Base-by-base conservation (phyloP, 768 basidiomycete genomes). In the Dictyophora rubrovolvata region DNA sequence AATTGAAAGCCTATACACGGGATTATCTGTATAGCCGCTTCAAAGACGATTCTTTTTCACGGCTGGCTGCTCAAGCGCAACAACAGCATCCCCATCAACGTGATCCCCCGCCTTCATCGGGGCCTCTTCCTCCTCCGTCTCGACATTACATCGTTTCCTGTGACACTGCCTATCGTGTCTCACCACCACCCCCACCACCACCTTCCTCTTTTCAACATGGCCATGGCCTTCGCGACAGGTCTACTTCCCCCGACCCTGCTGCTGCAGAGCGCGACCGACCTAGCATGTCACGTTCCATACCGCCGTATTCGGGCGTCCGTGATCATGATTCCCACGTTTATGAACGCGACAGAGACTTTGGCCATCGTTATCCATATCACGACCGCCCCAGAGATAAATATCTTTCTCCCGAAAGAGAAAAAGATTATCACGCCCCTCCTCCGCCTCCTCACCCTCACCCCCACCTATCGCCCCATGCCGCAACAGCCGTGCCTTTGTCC, bases 11-110 rank as follows among this genome's bases (percentile, higher is more conserved):
- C 68, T 90, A 90, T 71, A 91, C 89, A 42, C 79, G 81, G 65
- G 85, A 87, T 65, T 89, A 90, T 73, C 78, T 91, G 54, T 87
- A 87, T 64, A 83, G 87, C 67, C 89, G 86, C 67, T 91, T 86
- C 73, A 78, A 79, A 60, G 71, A 68, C 62, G 85, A 87, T 58
- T 81, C 78, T 69, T 72, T 75, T 61, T 73, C 52, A 10, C 17
- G 35, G 11, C 33, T 51, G n/a, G 49, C 50, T 48, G 8, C 49
- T 9, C 56, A 52, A 33, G 14, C 50, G 9, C 53, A 9, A 17
- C 34, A 36, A 34, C 54, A 55, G 8, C 54, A 47, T 20, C 22
- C 59, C 33, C 23, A 3, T 49, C 35, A 61, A 61, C 34, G 18
- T 21, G 20, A 36, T 34, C 64, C 75, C 71, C 54, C 70, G 70